Base-by-base conservation (phyloP, 768 basidiomycete genomes). In the Boletus sp. region DNA sequence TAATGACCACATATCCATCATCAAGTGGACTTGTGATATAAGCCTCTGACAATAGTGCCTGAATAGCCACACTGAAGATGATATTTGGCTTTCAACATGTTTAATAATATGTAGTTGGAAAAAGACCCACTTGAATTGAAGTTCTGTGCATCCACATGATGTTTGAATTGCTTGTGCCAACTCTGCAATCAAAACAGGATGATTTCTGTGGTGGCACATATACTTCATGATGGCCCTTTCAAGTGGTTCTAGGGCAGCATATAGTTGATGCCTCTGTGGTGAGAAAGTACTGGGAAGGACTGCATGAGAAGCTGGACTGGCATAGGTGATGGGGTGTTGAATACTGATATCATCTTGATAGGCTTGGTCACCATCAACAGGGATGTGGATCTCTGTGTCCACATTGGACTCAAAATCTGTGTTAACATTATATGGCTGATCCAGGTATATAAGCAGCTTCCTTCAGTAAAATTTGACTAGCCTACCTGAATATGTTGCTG, bases 21-120 rank as follows among this genome's bases (percentile, higher is more conserved):
- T 70, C 70, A 19, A 70, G 61, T 23, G 66, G 70, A 38, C 62
- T 69, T 23, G 70, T 68, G 32, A 70, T 56, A 33, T 66, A 70
- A 40, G 62, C 70, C 38, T 70, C 70, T 37, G 54, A 60, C 14
- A 70, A 44, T 10, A 70, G 37, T 40, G 33, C 35, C 33, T 70
- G 54, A 9, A 68, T 4, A 25, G 66, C 57, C 47, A 41, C n/a
- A 9, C 68, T 70, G 6, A 34, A 33, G 21, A 34, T 23, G 1
- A 47, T 9, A 27, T 1, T 33, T 14, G 32, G 29, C 7, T 29
- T 38, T 60, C 21, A 59, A 34, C 5, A 33, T 30, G 30, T n/a
- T n/a, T 10, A 27, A 43, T 14, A 5, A 35, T 14, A 21, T 19
- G 19, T 17, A 47, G 7, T 33, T 41, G 9, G 44, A 17, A 33